Evolutionary conservation across 2,329 filamentous ascomycete genomes (phyloP), one percentile per base, ranked within the genome.

Genomic region (Fusarium tanahbumbuense): DNA sequence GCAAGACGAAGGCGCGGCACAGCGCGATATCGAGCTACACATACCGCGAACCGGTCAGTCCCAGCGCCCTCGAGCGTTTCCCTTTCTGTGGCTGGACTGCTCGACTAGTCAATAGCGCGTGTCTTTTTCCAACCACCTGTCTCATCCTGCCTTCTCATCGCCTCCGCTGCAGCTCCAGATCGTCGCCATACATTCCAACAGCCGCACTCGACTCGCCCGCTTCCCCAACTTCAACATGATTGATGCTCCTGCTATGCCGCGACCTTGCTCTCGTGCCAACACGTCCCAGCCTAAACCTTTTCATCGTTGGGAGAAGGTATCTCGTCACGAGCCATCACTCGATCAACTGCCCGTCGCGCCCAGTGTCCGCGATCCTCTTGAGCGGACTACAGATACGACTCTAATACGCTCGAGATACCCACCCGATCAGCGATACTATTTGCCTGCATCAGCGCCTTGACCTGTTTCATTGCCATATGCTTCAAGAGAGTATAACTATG

Each of bases 381-480:
- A 37, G 34, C 34, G 10, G 6, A 37, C 1, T 37, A 1, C 18
- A 37, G 0, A 6, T 37, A 37, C 34, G 34, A n/a, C 16, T n/a
- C 10, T n/a, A 3, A n/a, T n/a, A 11, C 34, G 18, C 5, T n/a
- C 1, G 34, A 37, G 9, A 37, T 37, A 37, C 16, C 34, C 18
- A n/a, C 5, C 18, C 34, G 2, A 37, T 4, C 18, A n/a, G 18
- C 16, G 5, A 37, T 2, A 37, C 34, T 37, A n/a, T 3, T 3
- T 37, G 0, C 9, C 34, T 2, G 16, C 2, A 11, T 18, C 0
- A 4, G 32, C 16, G 32, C 4, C 32, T 18, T 37, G 32, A 6
- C 4, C 8, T 34, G 16, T 18, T 10, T 18, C 9, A 5, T 18
- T 8, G 32, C 8, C 18, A 1, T 1, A 8, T 3, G 5, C 2